A percentile compares a stretch with the other conserved stretches of the same genome.
phyloP scores from a whole-genome alignment of 805 yeast species.

The Starmerella sirachaensis region DNA sequence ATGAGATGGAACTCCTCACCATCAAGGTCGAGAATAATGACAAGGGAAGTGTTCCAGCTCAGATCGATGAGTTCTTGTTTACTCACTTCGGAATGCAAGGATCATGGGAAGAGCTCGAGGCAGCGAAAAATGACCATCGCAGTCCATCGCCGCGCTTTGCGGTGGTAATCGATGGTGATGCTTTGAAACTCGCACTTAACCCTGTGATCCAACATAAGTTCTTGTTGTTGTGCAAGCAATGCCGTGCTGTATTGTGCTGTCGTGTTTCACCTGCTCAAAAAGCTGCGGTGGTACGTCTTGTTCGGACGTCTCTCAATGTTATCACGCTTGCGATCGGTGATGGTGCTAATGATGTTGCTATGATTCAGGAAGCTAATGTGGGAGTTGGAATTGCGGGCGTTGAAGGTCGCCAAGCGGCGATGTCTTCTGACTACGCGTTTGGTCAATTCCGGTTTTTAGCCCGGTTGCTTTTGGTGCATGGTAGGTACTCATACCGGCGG shows the following conservation, averaged over 20 bases:
- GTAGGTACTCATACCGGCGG: slow-evolving; percentile 70
- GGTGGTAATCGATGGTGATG: slow-evolving; percentile 63
- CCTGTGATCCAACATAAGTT: slow-evolving; percentile 42
- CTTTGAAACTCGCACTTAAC: slow-evolving; percentile 41
- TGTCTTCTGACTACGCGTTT: slow-evolving; percentile 75
- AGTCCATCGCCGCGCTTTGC: slow-evolving; percentile 51
- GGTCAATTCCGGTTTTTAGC: slow-evolving; percentile 67
- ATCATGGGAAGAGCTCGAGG: slow-evolving; percentile 36
- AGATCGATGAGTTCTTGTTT: slow-evolving; percentile 38
- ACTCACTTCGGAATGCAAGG: slow-evolving; percentile 42
- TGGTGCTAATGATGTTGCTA: slow-evolving; percentile 80
- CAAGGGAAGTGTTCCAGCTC: slow-evolving; percentile 23
- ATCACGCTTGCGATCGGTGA: slow-evolving; percentile 79
- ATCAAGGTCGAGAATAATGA: slow-evolving; percentile 32
- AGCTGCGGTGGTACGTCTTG: slow-evolving; percentile 60
- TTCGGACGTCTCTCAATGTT: slow-evolving; percentile 52
- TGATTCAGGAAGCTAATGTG: slow-evolving; percentile 77
- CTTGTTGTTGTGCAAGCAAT: slow-evolving; percentile 59
- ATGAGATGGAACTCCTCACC: slow-evolving; percentile 57
- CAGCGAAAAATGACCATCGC: slow-evolving; percentile 49
- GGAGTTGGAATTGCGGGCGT: slow-evolving; percentile 84
- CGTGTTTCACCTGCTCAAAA: slow-evolving; percentile 81
- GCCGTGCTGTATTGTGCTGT: slow-evolving; percentile 68
- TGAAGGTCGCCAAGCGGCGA: slow-evolving; percentile 77
- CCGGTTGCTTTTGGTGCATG: slow-evolving; percentile 60